Evolutionary conservation across 2,329 filamentous ascomycete species (phyloP), one percentile per base, ranked within the genome.

Genomic region (Microcyclospora pomicola): DNA sequence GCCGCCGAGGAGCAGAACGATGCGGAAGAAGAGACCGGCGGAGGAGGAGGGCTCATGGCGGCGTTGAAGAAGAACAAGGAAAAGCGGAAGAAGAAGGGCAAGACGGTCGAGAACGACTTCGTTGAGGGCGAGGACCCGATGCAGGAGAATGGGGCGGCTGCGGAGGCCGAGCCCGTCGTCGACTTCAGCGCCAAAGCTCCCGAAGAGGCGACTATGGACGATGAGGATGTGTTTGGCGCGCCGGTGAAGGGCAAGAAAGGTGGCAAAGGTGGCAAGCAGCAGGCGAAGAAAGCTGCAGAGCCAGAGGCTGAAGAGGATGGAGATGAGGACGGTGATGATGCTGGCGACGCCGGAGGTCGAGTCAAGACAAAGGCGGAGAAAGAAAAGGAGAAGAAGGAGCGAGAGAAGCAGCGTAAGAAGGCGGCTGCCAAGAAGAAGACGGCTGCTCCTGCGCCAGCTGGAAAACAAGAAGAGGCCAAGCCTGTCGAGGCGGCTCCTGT

Each of bases 341-440:
- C 69, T 13, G 69, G 64, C 9, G 74, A 61, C 6, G 70, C 68
- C 3, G 67, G 68, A 42, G 80, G 80, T 33, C 74, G 77, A 39
- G 71, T 96, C 35, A 77, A 96, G 66, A 93, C 85, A 30, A 98
- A 96, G 74, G 91, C 92, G 41, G 87, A 98, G 67, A 98, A 98
- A 68, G 91, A 98, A 62, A 93, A 85, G 64, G 72, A 88, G 55
- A 96, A 88, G 73, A 98, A 95, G 67, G 91, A 98, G 68, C 78
- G 85, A 44, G 91, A 98, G 69, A 98, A 98, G 76, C 83, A 91
- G 66, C 74, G 87, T 49, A 98, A 98, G 69, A 98, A 87, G 80
- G 84, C 85, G 48, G 77, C 55, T n/a, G 46, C 82, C 19, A 85
- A 87, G 67, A 93, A 93, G 71, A 93, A 91, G 66, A 64, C 71